These are phyloP conservation scores for Thamnidium elegans DNA, from an alignment of 192 early-diverging fungal genomes.

Conservation along the genomic window DNA sequence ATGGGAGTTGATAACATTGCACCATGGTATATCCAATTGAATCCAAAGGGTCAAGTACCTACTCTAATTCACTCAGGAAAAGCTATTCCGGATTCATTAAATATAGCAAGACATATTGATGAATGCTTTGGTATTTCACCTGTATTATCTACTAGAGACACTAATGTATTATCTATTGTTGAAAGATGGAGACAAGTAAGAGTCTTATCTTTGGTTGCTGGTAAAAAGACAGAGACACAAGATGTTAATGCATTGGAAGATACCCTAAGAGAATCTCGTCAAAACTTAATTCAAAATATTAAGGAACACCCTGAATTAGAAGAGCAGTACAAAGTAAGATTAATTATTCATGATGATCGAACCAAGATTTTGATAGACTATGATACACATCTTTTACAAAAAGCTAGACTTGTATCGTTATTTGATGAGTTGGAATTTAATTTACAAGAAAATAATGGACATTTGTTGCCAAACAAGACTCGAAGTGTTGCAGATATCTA, in stretches of 20 bases:
- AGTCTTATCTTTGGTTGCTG: not conserved
- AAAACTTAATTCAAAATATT: not conserved
- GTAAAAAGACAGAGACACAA: not conserved
- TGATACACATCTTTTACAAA: not conserved
- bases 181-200: constrained; percentile 8
- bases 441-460: not conserved
- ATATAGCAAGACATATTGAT: not conserved
- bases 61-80: constrained; percentile 4
- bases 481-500: constrained; percentile 4
- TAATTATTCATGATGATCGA: not conserved
- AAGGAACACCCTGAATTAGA: not conserved
- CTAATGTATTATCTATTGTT: not conserved
- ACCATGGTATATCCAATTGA: constrained; percentile 19
- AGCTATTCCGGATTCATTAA: not conserved
- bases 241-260: not conserved
- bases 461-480: not conserved
- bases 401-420: not conserved
- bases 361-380: not conserved
- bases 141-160: not conserved
- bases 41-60: constrained; percentile 22
- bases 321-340: not conserved
- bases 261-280: not conserved
- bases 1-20: constrained; percentile 12
- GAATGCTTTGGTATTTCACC: not conserved
- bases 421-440: not conserved